A percentile compares a stretch with the other conserved stretches of the same genome.
phyloP scores from a whole-genome alignment of 371 early-diverging fungal species.

The Mortierella sp. region DNA sequence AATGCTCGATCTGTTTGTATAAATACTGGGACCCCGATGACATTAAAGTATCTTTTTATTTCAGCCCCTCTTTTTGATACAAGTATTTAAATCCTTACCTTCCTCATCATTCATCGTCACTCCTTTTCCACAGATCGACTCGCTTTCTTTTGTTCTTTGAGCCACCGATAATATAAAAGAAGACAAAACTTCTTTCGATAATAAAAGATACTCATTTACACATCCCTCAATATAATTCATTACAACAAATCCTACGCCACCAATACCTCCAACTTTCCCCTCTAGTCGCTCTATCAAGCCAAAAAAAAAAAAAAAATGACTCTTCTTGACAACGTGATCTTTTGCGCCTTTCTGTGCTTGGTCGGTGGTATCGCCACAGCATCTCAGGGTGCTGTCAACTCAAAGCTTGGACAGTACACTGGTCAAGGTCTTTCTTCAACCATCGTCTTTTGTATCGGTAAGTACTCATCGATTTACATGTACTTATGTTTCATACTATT shows the following conservation, averaged over 20 bases:
- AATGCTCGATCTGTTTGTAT: background rate
- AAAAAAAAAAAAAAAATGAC: conserved; percentile 32
- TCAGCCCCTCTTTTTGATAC: background rate
- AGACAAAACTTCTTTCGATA: background rate
- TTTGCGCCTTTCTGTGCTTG: conserved; percentile 45
- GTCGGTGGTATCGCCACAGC: conserved; percentile 50
- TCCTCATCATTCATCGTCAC: background rate
- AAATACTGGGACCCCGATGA: conserved; percentile 1
- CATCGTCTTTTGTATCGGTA: conserved; percentile 52
- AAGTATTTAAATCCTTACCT: background rate
- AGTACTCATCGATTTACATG: background rate
- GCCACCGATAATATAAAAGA: background rate
- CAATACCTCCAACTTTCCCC: conserved; percentile 30
- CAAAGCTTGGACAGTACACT: conserved; percentile 46
- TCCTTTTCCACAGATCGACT: background rate
- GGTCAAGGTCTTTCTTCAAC: conserved; percentile 54
- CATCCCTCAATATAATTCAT: conserved; percentile 9
- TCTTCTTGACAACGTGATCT: conserved; percentile 51
- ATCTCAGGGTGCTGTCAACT: conserved; percentile 51
- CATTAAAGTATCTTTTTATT: background rate
- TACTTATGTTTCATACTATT: too few relatives aligned
- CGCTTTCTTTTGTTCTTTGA: background rate
- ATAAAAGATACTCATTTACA: background rate
- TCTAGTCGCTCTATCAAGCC: conserved; percentile 32
- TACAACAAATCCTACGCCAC: conserved; percentile 26